Conservation (phyloP, 768 basidiomycete species). For the Macrocybe gigantea region DNA sequence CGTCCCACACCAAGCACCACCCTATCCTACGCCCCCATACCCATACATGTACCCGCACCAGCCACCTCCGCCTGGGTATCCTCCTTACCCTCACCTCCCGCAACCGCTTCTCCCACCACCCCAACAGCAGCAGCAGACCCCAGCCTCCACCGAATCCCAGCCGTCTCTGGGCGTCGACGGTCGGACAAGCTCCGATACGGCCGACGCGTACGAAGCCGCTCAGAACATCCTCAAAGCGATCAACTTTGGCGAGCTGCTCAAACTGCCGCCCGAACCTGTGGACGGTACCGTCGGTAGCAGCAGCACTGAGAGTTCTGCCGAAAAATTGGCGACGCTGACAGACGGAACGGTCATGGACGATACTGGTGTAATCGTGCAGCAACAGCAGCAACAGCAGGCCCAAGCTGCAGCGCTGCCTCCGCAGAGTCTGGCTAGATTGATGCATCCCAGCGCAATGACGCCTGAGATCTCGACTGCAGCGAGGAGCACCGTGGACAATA, state of each 20-base stretch:
- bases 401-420: slow-evolving; percentile 2
- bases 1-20: slow-evolving; percentile 5
- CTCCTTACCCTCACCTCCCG: slow-evolving; percentile 18
- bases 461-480: neutral
- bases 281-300: slow-evolving; percentile 1
- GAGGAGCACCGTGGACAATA: slow-evolving; percentile 13
- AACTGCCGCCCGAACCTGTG: slow-evolving; percentile 30
- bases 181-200: slow-evolving; percentile 32
- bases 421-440: too few species aligned
- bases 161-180: slow-evolving; percentile 4
- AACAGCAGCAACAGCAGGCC: slow-evolving; percentile 2
- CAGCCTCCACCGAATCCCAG: slow-evolving; percentile 5
- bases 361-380: slow-evolving; percentile 2
- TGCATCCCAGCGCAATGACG: neutral
- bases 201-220: slow-evolving; percentile 71
- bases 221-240: slow-evolving; percentile 75
- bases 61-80: slow-evolving; percentile 9
- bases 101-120: slow-evolving; percentile 21
- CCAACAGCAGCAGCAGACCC: slow-evolving; percentile 5
- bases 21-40: slow-evolving; percentile 3
- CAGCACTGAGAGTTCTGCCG: neutral
- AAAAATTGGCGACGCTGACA: too few species aligned
- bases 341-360: neutral
- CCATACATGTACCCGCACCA: slow-evolving; percentile 9
- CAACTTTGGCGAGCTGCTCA: slow-evolving; percentile 56